Percentiles rank a stretch among this genome's conserved stretches.
Conservation (phyloP, 1,139 yeast species). For the Zygosaccharomyces pseudobailii region DNA sequence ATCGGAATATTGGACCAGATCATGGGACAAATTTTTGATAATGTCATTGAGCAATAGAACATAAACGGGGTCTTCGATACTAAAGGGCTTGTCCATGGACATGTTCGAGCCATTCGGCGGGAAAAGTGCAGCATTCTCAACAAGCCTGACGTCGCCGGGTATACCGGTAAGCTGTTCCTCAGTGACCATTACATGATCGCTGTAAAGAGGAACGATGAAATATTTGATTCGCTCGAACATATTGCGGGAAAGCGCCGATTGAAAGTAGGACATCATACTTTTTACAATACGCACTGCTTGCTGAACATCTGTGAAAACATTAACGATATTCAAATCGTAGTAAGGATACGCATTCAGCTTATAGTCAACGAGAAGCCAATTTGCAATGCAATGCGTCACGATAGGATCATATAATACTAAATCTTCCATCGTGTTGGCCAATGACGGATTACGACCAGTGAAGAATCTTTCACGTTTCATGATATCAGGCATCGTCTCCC, state of each 20-base stretch:
- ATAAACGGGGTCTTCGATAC: constrained; percentile 30
- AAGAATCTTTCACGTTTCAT: constrained; percentile 23
- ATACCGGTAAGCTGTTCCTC: constrained; percentile 10
- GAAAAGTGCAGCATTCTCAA: constrained; percentile 15
- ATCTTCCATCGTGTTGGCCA: constrained; percentile 7
- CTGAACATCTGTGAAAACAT: constrained; percentile 26
- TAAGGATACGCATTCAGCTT: constrained; percentile 32
- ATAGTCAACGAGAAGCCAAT: constrained; percentile 30
- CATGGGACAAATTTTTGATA: constrained; percentile 26
- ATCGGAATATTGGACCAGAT: constrained; percentile 19
- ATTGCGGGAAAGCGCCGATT: constrained; percentile 14
- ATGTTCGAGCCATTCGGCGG: constrained; percentile 6
- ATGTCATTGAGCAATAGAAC: constrained; percentile 29
- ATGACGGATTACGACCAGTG: constrained; percentile 7
- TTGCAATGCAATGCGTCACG: constrained; percentile 27
- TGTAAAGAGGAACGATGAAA: constrained; percentile 27
- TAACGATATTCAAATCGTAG: constrained; percentile 29
- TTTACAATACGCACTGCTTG: constrained; percentile 19
- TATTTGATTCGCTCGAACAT: constrained; percentile 24
- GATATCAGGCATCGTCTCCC: constrained; percentile 17
- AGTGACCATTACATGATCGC: constrained; percentile 9
- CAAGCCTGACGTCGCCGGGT: constrained; percentile 20
- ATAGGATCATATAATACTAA: constrained; percentile 21
- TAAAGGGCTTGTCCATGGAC: constrained; percentile 8
- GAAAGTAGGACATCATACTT: constrained; percentile 21